A percentile compares a stretch with the other conserved stretches of the same genome.
These are phyloP conservation scores for Deinandra increscens DNA, from an alignment of 129 eudicot species.

Conservation along the genomic window DNA sequence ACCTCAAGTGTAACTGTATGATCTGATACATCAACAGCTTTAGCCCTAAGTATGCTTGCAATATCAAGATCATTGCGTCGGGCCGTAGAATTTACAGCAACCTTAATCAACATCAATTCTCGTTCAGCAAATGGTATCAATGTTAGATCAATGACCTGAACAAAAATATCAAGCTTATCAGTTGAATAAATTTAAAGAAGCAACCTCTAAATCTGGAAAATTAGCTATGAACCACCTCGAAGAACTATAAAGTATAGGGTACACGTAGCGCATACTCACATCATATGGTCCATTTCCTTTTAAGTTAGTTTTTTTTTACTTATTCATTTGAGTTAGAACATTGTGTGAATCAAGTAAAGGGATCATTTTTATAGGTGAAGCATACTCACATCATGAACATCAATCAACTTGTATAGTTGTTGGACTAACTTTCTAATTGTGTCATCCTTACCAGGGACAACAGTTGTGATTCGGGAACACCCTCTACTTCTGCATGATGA, in stretches of 20 bases:
- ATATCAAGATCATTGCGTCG: conserved; percentile 90
- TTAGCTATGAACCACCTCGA: conserved; percentile 7
- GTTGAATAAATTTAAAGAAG: conserved; percentile 12
- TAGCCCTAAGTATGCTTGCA: conserved; percentile 93
- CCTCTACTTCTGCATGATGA: conserved; percentile 86
- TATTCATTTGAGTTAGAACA: neutral
- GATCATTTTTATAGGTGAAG: neutral
- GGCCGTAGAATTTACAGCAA: conserved; percentile 86
- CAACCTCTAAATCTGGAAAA: neutral
- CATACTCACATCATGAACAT: conserved; percentile 73
- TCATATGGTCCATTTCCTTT: neutral
- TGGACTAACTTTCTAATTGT: conserved; percentile 79
- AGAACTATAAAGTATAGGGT: neutral
- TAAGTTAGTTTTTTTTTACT: neutral
- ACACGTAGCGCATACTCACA: neutral
- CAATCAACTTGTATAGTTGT: conserved; percentile 73
- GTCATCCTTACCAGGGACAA: conserved; percentile 84
- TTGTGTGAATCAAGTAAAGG: neutral
- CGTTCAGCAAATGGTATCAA: conserved; percentile 85
- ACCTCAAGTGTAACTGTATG: conserved; percentile 96
- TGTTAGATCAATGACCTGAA: conserved; percentile 74
- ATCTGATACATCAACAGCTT: conserved; percentile 92
- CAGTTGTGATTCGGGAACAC: conserved; percentile 86
- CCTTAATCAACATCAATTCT: conserved; percentile 82
- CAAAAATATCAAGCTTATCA: conserved; percentile 8